A percentile compares a stretch with the other conserved stretches of the same genome.
phyloP scores from a whole-genome alignment of 2,329 filamentous ascomycete species.

The Aspergillus eucalypticola region DNA sequence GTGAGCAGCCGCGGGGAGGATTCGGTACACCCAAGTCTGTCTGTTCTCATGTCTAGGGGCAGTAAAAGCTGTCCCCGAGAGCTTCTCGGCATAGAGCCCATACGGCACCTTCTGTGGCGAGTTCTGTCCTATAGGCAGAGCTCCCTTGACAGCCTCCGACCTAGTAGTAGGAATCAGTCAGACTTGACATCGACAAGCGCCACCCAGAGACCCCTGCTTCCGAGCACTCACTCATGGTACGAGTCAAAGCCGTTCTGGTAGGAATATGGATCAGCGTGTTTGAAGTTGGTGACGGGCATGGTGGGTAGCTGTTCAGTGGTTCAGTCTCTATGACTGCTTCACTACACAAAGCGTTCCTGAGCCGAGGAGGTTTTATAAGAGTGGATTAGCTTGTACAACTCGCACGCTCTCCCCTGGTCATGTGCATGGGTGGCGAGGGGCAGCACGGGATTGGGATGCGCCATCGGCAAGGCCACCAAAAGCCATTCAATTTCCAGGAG shows the following conservation, averaged over 20 bases:
- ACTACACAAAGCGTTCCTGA: background rate
- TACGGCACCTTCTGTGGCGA: constrained; percentile 77
- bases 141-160: constrained; percentile 72
- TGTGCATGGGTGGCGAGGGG: background rate
- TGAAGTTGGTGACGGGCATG: constrained; percentile 68
- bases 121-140: constrained; percentile 74
- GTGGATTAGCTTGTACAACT: background rate
- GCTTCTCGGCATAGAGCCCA: constrained; percentile 80
- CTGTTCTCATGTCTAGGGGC: constrained; percentile 68
- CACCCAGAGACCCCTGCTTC: background rate
- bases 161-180: constrained; percentile 46
- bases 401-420: background rate
- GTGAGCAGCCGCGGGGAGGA: constrained; percentile 65
- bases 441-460: background rate
- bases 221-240: constrained; percentile 68
- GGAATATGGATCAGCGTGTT: constrained; percentile 66
- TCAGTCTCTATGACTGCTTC: background rate
- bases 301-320: constrained; percentile 13
- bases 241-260: constrained; percentile 78
- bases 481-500: background rate
- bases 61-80: constrained; percentile 72
- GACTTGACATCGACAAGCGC: constrained; percentile 1
- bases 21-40: constrained; percentile 72
- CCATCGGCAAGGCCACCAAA: background rate
- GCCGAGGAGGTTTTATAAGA: background rate